Conservation (phyloP, 805 yeast genomes). For the Wickerhamomyces hampshirensis region DNA sequence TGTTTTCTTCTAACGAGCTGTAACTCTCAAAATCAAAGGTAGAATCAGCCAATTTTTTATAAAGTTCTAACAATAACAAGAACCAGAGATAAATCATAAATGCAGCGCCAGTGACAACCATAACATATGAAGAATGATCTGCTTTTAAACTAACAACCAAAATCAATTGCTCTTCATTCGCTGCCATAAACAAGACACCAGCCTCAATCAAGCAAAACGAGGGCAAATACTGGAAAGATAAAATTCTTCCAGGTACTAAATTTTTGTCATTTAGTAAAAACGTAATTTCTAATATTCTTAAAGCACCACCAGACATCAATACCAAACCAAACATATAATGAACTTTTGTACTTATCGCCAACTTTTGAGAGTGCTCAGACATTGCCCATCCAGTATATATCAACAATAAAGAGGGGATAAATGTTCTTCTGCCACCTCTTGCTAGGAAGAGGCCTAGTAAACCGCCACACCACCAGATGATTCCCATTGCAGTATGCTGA, state of each 20-base stretch:
- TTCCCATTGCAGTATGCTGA: constrained; percentile 96
- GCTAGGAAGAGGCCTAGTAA: constrained; percentile 76
- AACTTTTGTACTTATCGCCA: constrained; percentile 76
- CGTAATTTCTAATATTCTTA: constrained; percentile 74
- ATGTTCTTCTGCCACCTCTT: constrained; percentile 61
- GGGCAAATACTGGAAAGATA: constrained; percentile 81
- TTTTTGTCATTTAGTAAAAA: constrained; percentile 66
- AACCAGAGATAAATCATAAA: constrained; percentile 68
- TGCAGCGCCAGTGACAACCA: constrained; percentile 68
- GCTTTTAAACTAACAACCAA: constrained; percentile 71
- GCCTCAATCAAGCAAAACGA: constrained; percentile 74
- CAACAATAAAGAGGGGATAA: constrained; percentile 76
- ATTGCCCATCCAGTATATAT: constrained; percentile 92
- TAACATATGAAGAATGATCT: constrained; percentile 78
- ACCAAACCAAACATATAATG: constrained; percentile 83
- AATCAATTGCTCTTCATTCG: constrained; percentile 81
- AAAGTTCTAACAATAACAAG: constrained; percentile 52
- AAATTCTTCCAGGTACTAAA: constrained; percentile 39
- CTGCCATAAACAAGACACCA: constrained; percentile 86
- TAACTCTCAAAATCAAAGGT: constrained; percentile 10
- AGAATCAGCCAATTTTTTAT: constrained; percentile 35
- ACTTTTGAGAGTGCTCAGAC: constrained; percentile 81
- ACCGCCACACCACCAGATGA: constrained; percentile 96
- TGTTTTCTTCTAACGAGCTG: constrained; percentile 10
- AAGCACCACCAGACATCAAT: constrained; percentile 71